Conservation (phyloP, 257 asterid species). For the Leptodermis oblonga region DNA sequence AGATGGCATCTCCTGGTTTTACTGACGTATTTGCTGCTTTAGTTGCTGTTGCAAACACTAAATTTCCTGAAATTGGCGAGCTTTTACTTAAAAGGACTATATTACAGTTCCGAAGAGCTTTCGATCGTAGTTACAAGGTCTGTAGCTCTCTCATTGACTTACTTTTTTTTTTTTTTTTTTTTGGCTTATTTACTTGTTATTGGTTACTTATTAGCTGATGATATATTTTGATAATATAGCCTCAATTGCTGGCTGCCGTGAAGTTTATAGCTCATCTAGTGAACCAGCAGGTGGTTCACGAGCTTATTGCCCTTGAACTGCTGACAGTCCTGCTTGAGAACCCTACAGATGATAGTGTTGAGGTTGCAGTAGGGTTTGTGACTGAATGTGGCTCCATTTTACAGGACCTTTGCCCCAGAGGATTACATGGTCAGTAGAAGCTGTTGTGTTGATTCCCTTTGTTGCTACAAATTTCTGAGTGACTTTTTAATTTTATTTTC, state of each 20-base stretch:
- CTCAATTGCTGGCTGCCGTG: constrained; percentile 81
- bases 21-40: constrained; percentile 88
- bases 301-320: constrained; percentile 93
- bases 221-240: constrained; percentile 39
- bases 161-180: not conserved
- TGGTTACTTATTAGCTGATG: not conserved
- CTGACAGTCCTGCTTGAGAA: constrained; percentile 65
- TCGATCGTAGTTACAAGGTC: constrained; percentile 82
- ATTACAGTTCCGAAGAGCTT: constrained; percentile 69
- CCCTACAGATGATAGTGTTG: constrained; percentile 94
- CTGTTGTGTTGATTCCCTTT: not conserved
- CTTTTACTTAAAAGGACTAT: constrained; percentile 69
- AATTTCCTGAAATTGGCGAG: constrained; percentile 89
- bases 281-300: constrained; percentile 87
- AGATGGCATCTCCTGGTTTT: constrained; percentile 92
- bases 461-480: not conserved
- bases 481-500: too few relatives aligned
- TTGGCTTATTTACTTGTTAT: not conserved
- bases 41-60: constrained; percentile 88
- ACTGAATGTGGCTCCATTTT: constrained; percentile 88
- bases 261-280: constrained; percentile 92
- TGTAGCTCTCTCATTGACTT: not conserved
- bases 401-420: constrained; percentile 79
- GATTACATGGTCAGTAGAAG: constrained; percentile 65
- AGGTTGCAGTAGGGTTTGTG: constrained; percentile 89